phyloP scores from a whole-genome alignment of 2,329 filamentous ascomycete genomes.

The Penicillium palitans region DNA sequence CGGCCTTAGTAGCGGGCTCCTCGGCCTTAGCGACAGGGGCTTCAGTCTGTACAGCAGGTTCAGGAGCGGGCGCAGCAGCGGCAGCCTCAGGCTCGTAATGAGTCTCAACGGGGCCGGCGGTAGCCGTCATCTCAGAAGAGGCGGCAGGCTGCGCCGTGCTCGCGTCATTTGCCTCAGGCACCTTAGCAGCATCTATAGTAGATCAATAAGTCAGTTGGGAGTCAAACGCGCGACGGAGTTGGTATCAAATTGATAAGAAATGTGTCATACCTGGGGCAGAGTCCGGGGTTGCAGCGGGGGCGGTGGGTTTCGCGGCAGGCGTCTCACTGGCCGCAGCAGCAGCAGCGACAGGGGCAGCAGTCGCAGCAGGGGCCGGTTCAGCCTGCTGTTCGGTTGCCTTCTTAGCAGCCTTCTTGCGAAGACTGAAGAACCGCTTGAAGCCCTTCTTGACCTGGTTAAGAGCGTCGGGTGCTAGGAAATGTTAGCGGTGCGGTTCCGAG shows the following conservation, averaged over 20 bases:
- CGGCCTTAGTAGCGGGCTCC: not conserved
- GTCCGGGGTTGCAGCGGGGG: slow-evolving; percentile 1
- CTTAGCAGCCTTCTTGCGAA: slow-evolving; percentile 12
- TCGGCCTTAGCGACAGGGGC: not conserved
- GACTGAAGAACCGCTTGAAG: slow-evolving; percentile 8
- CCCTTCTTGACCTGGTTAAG: slow-evolving; percentile 12
- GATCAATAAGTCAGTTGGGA: not conserved
- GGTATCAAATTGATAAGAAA: not conserved
- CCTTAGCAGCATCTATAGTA: not conserved
- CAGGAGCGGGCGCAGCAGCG: not conserved
- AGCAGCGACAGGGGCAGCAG: not conserved
- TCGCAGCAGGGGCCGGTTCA: not conserved
- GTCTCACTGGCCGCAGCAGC: not conserved
- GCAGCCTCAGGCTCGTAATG: slow-evolving; percentile 1
- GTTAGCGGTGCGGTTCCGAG: not conserved
- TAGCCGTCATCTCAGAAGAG: slow-evolving; percentile 2
- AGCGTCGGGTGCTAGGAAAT: slow-evolving; percentile 3
- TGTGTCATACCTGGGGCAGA: slow-evolving; percentile 1
- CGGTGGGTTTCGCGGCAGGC: not conserved
- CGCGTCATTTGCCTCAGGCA: not conserved
- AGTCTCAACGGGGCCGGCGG: not conserved
- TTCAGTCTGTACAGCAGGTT: not conserved
- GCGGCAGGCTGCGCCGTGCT: not conserved
- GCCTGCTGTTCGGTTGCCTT: not conserved
- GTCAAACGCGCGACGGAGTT: not conserved